These are phyloP conservation scores for Nadsonia starkeyi-henricii DNA, from an alignment of 1,139 yeast species.

Conservation along the genomic window DNA sequence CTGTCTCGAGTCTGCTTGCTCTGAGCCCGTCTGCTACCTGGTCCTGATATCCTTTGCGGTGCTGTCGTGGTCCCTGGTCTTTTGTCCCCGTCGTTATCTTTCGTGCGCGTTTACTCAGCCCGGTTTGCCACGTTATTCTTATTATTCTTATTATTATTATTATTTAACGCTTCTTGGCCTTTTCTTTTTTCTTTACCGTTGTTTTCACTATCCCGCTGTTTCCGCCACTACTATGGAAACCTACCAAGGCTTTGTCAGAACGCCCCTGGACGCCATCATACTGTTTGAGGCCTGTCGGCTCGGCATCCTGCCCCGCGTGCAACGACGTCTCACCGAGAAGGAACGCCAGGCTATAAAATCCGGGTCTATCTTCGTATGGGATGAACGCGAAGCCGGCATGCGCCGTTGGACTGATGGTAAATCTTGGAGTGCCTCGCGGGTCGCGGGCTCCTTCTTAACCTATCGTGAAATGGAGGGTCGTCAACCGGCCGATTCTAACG, in stretches of 20 bases:
- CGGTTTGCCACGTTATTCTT: no score
- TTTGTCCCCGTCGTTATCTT: no score
- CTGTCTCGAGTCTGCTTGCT: no score
- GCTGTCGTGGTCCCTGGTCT: no score
- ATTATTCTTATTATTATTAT: no score
- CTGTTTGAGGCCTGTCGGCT: constrained; percentile 50
- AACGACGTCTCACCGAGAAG: constrained; percentile 42
- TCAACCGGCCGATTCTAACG: constrained; percentile 8
- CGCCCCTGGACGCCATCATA: constrained; percentile 49
- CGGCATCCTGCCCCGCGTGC: constrained; percentile 43
- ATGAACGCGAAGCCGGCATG: constrained; percentile 57
- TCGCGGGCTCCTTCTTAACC: constrained; percentile 48
- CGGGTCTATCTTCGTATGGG: constrained; percentile 61
- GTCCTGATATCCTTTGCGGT: no score
- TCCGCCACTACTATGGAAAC: constrained; percentile 32
- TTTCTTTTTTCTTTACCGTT: no score
- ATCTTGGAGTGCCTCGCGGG: constrained; percentile 60
- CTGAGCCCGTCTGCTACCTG: no score
- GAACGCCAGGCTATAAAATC: constrained; percentile 40
- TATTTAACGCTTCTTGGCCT: no score
- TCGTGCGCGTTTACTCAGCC: no score
- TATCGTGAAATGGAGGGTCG: constrained; percentile 45
- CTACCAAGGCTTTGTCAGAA: constrained; percentile 43
- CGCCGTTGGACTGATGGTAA: constrained; percentile 66
- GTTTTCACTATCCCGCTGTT: not conserved